Evolutionary conservation across 306 rosid species (phyloP).

Genomic region (Cyamopsis tetragonoloba): DNA sequence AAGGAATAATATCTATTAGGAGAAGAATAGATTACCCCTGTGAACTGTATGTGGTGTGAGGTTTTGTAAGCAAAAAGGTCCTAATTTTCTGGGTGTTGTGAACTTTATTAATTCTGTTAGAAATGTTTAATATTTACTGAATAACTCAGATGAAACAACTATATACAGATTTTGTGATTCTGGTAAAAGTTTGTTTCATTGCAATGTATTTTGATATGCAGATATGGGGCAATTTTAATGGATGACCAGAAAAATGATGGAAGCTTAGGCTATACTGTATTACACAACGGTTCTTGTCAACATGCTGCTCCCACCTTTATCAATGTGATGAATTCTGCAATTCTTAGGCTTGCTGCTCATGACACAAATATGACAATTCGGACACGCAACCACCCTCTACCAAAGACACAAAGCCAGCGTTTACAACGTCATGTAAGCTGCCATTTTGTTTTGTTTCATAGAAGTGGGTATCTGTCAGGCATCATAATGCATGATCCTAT

Average conservation of each 20-base stretch:
- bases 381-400: conserved; percentile 92
- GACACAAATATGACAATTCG: conserved; percentile 68
- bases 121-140: neutral
- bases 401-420: conserved; percentile 85
- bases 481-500: neutral
- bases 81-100: too few species aligned
- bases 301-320: conserved; percentile 95
- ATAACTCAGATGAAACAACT: neutral
- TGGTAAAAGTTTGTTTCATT: neutral
- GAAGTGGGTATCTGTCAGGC: neutral
- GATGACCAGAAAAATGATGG: conserved; percentile 76
- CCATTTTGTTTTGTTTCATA: conserved; percentile 8
- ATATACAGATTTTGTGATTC: neutral
- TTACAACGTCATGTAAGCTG: conserved; percentile 77
- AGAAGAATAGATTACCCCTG: too few species aligned
- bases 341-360: conserved; percentile 68
- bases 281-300: conserved; percentile 91
- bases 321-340: conserved; percentile 88
- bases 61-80: too few species aligned
- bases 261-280: conserved; percentile 87
- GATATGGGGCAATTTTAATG: conserved; percentile 96
- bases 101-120: too few species aligned
- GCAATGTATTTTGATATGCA: conserved; percentile 31
- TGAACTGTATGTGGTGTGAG: too few species aligned
- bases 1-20: neutral